These are phyloP conservation scores for Hordeum marinum DNA, from an alignment of 176 grass and related monocot species.

Conservation along the genomic window DNA sequence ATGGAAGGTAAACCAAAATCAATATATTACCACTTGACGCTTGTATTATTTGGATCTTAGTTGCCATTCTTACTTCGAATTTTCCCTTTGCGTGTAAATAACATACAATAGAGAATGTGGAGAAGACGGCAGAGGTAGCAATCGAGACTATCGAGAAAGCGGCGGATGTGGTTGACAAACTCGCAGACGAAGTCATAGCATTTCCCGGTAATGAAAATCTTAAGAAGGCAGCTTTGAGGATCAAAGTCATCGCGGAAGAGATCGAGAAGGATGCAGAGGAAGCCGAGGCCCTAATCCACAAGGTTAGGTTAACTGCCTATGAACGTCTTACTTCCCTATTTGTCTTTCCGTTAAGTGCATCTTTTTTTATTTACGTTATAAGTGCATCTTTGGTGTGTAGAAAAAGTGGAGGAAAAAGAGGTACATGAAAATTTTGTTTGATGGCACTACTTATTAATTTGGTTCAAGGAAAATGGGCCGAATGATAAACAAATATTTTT, in stretches of 20 bases:
- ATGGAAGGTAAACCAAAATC: constrained; percentile 22
- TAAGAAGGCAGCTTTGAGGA: constrained; percentile 44
- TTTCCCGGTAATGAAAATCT: constrained; percentile 36
- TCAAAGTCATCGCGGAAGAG: constrained; percentile 27
- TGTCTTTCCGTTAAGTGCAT: too few relatives aligned
- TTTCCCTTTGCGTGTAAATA: background rate
- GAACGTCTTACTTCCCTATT: too few relatives aligned
- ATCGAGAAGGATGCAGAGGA: constrained; percentile 49
- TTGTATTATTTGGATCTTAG: background rate
- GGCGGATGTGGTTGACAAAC: constrained; percentile 43
- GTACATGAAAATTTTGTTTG: too few relatives aligned
- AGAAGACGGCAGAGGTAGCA: constrained; percentile 40
- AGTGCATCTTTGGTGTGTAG: too few relatives aligned
- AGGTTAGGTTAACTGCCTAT: constrained; percentile 19
- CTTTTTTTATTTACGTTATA: too few relatives aligned
- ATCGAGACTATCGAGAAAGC: constrained; percentile 45
- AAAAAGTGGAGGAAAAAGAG: too few relatives aligned
- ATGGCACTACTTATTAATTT: too few relatives aligned
- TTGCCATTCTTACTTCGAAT: background rate
- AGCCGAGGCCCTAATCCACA: constrained; percentile 40
- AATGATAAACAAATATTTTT: too few relatives aligned
- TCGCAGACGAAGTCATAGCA: constrained; percentile 39
- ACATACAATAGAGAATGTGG: constrained; percentile 30
- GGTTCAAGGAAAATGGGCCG: too few relatives aligned
- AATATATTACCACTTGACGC: background rate